Percentiles rank a stretch among this genome's conserved stretches.
Evolutionary conservation across 2,329 filamentous ascomycete genomes (phyloP).

Genomic region (Neoarthrinium moseri): DNA sequence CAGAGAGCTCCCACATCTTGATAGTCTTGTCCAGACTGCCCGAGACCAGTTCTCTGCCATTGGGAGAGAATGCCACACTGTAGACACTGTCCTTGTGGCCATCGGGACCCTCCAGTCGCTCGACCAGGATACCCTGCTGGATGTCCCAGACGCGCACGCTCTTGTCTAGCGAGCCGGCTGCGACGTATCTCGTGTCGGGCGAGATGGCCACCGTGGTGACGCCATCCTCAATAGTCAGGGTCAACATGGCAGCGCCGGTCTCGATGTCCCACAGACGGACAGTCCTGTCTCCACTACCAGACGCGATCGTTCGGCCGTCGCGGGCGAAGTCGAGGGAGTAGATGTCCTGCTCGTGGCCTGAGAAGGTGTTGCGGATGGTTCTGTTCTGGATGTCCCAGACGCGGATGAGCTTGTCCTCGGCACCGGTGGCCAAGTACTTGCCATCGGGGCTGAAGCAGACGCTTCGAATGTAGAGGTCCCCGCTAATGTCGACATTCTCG

Average conservation of each 20-base stretch:
- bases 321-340: slow-evolving; percentile 95
- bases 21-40: slow-evolving; percentile 97
- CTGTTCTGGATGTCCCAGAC: slow-evolving; percentile 91
- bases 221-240: slow-evolving; percentile 90
- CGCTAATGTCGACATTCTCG: slow-evolving; percentile 79
- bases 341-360: slow-evolving; percentile 98
- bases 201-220: slow-evolving; percentile 98
- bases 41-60: slow-evolving; percentile 87
- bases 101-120: slow-evolving; percentile 87
- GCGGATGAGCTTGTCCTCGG: slow-evolving; percentile 95
- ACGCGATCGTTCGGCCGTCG: slow-evolving; percentile 91
- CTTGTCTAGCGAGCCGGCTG: slow-evolving; percentile 94
- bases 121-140: slow-evolving; percentile 78
- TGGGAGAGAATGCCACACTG: slow-evolving; percentile 92
- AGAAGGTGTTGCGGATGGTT: slow-evolving; percentile 87
- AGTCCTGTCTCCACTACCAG: slow-evolving; percentile 90
- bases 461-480: slow-evolving; percentile 94
- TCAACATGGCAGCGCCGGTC: slow-evolving; percentile 76
- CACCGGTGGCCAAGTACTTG: slow-evolving; percentile 89
- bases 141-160: slow-evolving; percentile 98
- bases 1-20: slow-evolving; percentile 96
- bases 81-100: slow-evolving; percentile 98
- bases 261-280: slow-evolving; percentile 97
- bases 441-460: slow-evolving; percentile 99
- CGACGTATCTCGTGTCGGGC: slow-evolving; percentile 89